phyloP scores from a whole-genome alignment of 2,329 filamentous ascomycete genomes.

The Paraconiothyrium brasiliense region DNA sequence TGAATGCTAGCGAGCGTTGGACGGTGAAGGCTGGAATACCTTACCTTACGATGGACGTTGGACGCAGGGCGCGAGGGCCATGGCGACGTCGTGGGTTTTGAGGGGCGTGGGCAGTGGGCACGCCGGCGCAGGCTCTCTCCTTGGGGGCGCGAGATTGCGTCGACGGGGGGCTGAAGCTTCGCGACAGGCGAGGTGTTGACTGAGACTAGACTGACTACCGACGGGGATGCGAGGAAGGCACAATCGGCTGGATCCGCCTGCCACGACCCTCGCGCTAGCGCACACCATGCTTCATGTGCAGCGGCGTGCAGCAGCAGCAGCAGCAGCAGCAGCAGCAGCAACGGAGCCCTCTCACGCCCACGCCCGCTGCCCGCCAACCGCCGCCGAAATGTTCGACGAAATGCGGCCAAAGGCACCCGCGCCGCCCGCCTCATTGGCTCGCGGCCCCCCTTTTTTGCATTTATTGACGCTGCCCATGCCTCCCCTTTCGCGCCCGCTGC shows the following conservation, averaged over 20 bases:
- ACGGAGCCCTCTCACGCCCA: no score
- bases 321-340: no score
- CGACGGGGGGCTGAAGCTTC: constrained; percentile 14
- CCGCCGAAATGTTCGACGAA: neutral
- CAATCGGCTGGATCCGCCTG: constrained; percentile 21
- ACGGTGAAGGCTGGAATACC: no score
- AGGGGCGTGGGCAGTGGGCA: constrained; percentile 12
- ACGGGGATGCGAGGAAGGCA: constrained; percentile 19
- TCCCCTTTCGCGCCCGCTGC: constrained; percentile 10
- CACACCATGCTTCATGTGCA: neutral
- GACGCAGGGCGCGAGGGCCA: constrained; percentile 16
- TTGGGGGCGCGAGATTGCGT: constrained; percentile 15
- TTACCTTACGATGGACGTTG: no score
- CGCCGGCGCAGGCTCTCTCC: constrained; percentile 3
- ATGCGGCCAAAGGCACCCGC: constrained; percentile 15
- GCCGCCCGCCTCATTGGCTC: constrained; percentile 31
- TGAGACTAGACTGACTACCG: constrained; percentile 11
- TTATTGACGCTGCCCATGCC: constrained; percentile 36
- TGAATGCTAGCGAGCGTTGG: constrained; percentile 6
- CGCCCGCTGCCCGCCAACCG: neutral
- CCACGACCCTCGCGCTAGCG: constrained; percentile 3
- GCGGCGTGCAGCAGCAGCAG: no score
- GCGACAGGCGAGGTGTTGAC: constrained; percentile 10
- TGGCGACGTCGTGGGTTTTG: constrained; percentile 22
- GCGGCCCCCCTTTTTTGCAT: constrained; percentile 36